phyloP scores from a whole-genome alignment of 2,329 filamentous ascomycete species.

The Pseudodiploospora longispora region DNA sequence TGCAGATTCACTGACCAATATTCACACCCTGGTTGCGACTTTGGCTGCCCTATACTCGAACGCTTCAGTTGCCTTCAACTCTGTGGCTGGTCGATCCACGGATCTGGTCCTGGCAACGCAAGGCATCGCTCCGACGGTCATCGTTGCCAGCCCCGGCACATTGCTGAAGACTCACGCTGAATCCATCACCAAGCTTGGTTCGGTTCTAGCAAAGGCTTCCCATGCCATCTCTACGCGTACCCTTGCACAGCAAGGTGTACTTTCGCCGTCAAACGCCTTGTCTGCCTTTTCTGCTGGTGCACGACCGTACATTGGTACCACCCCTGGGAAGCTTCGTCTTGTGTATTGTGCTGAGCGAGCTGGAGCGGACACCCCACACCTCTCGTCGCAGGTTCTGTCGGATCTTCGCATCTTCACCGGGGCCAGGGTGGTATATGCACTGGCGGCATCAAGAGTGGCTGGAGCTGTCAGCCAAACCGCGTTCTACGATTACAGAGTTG shows the following conservation, averaged over 20 bases:
- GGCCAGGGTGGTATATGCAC: slow-evolving; percentile 74
- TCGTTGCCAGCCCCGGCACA: slow-evolving; percentile 69
- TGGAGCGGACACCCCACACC: slow-evolving; percentile 50
- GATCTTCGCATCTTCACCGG: slow-evolving; percentile 76
- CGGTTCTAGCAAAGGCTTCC: slow-evolving; percentile 56
- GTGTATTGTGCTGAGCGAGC: slow-evolving; percentile 71
- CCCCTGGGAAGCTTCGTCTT: slow-evolving; percentile 68
- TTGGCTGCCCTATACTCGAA: slow-evolving; percentile 79
- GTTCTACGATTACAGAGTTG: slow-evolving; percentile 74
- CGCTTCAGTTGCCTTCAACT: slow-evolving; percentile 79
- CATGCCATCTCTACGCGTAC: slow-evolving; percentile 65
- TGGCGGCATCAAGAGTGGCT: slow-evolving; percentile 75
- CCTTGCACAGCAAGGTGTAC: slow-evolving; percentile 61
- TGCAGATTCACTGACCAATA: slow-evolving; percentile 70
- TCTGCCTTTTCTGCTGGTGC: slow-evolving; percentile 49
- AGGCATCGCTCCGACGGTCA: slow-evolving; percentile 70
- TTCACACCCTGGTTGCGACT: slow-evolving; percentile 71
- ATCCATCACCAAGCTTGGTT: slow-evolving; percentile 50
- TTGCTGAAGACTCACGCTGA: slow-evolving; percentile 60
- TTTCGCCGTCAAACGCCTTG: slow-evolving; percentile 47
- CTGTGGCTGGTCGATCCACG: slow-evolving; percentile 66
- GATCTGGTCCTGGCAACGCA: slow-evolving; percentile 67
- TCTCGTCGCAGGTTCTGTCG: slow-evolving; percentile 64
- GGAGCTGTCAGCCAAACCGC: slow-evolving; percentile 84
- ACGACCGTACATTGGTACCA: slow-evolving; percentile 50